Evolutionary conservation across 257 asterid species (phyloP).

Genomic region (Craterostigma plantagineum): DNA sequence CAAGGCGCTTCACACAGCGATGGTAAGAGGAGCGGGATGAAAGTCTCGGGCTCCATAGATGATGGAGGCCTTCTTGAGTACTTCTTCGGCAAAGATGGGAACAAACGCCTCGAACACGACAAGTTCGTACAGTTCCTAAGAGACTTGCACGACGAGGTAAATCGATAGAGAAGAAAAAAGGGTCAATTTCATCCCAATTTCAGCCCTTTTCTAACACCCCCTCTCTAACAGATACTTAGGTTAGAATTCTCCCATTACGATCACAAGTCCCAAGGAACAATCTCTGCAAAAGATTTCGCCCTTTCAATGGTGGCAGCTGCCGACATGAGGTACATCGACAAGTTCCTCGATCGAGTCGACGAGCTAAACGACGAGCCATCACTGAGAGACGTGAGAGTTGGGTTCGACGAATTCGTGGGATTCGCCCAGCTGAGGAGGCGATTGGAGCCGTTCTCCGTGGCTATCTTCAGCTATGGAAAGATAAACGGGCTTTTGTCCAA

Average conservation of each 20-base stretch:
- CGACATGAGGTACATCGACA: constrained; percentile 62
- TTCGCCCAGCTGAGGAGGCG: constrained; percentile 44
- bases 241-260: constrained; percentile 79
- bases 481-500: constrained; percentile 55
- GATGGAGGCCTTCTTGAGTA: constrained; percentile 65
- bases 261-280: constrained; percentile 53
- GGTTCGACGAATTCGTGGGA: constrained; percentile 57
- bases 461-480: constrained; percentile 69
- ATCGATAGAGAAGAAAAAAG: not conserved
- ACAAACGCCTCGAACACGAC: constrained; percentile 38
- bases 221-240: constrained; percentile 37
- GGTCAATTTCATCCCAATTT: too few species aligned
- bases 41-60: constrained; percentile 58
- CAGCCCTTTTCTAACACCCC: too few species aligned
- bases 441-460: constrained; percentile 50
- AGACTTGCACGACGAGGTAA: constrained; percentile 73
- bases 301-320: constrained; percentile 79
- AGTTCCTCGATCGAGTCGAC: constrained; percentile 63
- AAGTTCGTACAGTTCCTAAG: constrained; percentile 58
- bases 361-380: constrained; percentile 34
- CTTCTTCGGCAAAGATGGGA: constrained; percentile 69
- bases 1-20: constrained; percentile 75
- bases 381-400: constrained; percentile 32
- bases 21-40: constrained; percentile 56
- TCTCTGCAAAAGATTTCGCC: constrained; percentile 64